These are phyloP conservation scores for Astragalus membranaceus DNA, from an alignment of 306 rosid species.

Conservation along the genomic window DNA sequence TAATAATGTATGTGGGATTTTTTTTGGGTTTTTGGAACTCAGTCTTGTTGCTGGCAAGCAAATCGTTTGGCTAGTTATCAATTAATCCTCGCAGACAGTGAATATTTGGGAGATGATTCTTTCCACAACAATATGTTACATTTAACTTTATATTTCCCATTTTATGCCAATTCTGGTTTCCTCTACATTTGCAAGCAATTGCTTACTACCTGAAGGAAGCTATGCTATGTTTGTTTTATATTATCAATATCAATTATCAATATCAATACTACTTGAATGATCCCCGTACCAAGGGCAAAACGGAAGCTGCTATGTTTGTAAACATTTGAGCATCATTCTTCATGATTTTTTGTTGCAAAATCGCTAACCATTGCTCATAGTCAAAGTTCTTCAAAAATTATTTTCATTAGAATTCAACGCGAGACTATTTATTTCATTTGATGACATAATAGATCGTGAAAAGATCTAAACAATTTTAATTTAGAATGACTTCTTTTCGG, in stretches of 20 bases:
- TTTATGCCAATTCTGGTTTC: background rate
- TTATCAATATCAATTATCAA: background rate
- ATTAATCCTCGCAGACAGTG: conserved; percentile 27
- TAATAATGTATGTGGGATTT: conserved; percentile 44
- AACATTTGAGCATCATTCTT: too few species aligned
- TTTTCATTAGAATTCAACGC: too few species aligned
- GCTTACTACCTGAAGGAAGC: conserved; percentile 16
- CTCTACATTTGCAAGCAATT: conserved; percentile 11
- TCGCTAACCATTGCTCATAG: too few species aligned
- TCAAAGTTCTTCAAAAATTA: too few species aligned
- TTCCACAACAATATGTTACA: background rate
- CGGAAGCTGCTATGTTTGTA: too few species aligned
- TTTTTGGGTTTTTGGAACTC: conserved; percentile 19
- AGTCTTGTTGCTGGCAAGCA: conserved; percentile 29
- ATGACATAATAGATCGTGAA: too few species aligned
- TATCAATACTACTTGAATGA: too few species aligned
- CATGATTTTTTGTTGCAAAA: too few species aligned
- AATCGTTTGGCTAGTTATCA: conserved; percentile 25
- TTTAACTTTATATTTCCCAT: conserved; percentile 14
- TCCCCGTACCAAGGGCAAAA: background rate
- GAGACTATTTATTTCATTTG: too few species aligned
- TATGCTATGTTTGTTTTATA: background rate
- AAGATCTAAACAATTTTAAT: too few species aligned
- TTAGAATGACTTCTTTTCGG: too few species aligned
- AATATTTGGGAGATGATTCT: conserved; percentile 27